Evolutionary conservation across 352 stramenopile species (phyloP).

Genomic region (Globisporangium yorkense): DNA sequence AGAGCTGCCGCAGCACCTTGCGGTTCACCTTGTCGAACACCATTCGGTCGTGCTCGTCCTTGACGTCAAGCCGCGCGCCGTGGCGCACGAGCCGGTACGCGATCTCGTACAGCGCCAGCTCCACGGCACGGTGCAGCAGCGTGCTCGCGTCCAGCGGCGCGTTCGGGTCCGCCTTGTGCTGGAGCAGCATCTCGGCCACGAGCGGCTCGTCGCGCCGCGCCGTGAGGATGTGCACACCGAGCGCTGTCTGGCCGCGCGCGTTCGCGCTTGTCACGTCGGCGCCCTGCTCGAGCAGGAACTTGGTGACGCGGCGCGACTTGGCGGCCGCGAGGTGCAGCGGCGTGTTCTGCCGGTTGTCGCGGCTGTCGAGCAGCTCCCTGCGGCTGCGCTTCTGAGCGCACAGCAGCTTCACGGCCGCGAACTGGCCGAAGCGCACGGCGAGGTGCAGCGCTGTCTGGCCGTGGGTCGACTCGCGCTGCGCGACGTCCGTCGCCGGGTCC

Average conservation of each 20-base stretch:
- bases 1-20: slow-evolving; percentile 64
- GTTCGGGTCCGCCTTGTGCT: slow-evolving; percentile 73
- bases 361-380: slow-evolving; percentile 55
- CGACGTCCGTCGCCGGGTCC: slow-evolving; percentile 54
- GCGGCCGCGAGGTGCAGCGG: slow-evolving; percentile 71
- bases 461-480: slow-evolving; percentile 61
- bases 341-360: slow-evolving; percentile 72
- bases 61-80: slow-evolving; percentile 66
- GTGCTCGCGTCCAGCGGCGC: slow-evolving; percentile 55
- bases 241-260: slow-evolving; percentile 60
- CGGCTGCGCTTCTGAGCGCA: slow-evolving; percentile 46
- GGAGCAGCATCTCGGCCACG: slow-evolving; percentile 73
- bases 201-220: slow-evolving; percentile 68
- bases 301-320: slow-evolving; percentile 79
- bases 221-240: slow-evolving; percentile 78
- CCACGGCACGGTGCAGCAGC: slow-evolving; percentile 68
- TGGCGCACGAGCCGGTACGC: slow-evolving; percentile 71
- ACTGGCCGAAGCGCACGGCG: slow-evolving; percentile 70
- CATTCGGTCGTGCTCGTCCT: slow-evolving; percentile 72
- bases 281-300: slow-evolving; percentile 71
- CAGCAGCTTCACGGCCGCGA: slow-evolving; percentile 65
- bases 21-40: slow-evolving; percentile 83
- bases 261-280: slow-evolving; percentile 60
- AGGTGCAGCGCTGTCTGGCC: slow-evolving; percentile 76
- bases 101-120: slow-evolving; percentile 67